A percentile compares a stretch with the other conserved stretches of the same genome.
phyloP scores from a whole-genome alignment of 2,329 filamentous ascomycete genomes.

The Trichocomaceae sp. region DNA sequence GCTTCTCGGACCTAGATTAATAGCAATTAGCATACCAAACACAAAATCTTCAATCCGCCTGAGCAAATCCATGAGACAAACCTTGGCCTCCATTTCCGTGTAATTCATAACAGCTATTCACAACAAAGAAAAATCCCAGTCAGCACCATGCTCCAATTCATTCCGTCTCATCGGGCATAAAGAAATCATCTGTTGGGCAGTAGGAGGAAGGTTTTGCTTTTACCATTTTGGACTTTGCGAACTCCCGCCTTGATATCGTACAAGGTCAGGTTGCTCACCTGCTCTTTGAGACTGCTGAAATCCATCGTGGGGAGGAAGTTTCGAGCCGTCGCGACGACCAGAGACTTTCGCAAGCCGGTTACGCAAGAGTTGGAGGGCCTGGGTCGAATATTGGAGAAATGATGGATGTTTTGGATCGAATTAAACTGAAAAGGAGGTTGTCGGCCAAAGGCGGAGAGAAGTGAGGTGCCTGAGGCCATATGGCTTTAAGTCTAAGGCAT shows the following conservation, averaged over 20 bases:
- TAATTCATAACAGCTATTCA: constrained; percentile 88
- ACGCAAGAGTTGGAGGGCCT: not conserved
- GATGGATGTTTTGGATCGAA: constrained; percentile 3
- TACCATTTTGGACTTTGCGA: constrained; percentile 95
- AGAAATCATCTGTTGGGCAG: too few relatives aligned
- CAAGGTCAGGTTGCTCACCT: constrained; percentile 84
- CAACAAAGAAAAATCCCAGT: not conserved
- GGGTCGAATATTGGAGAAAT: not conserved
- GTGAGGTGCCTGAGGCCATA: constrained; percentile 8
- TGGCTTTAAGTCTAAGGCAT: not conserved
- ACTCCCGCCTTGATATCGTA: constrained; percentile 95
- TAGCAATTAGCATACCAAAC: constrained; percentile 8
- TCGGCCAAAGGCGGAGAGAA: not conserved
- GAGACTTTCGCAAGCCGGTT: not conserved
- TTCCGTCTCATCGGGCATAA: not conserved
- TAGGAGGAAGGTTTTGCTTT: not conserved
- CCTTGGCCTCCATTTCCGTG: constrained; percentile 80
- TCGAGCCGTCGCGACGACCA: constrained; percentile 10
- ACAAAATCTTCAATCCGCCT: constrained; percentile 11
- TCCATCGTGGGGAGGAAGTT: constrained; percentile 58
- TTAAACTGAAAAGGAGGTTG: not conserved
- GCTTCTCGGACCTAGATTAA: constrained; percentile 75
- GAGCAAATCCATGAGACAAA: constrained; percentile 22
- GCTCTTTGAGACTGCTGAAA: constrained; percentile 74
- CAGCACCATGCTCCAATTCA: not conserved